Conservation (phyloP, 192 early-diverging fungal species). For the Pilaira anomala region DNA sequence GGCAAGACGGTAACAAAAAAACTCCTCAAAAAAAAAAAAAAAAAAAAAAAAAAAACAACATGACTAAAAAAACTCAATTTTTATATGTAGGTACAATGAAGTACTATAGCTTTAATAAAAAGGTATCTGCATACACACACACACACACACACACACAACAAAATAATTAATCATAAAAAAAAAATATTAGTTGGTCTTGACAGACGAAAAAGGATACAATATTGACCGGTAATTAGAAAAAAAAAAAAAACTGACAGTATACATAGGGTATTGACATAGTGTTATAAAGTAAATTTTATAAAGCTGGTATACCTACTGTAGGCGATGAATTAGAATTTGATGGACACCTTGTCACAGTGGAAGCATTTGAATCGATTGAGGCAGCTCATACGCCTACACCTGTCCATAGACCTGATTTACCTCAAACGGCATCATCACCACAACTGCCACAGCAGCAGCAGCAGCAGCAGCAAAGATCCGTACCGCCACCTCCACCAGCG, state of each 20-base stretch:
- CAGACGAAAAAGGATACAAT: conserved; percentile 41
- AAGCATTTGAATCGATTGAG: conserved; percentile 22
- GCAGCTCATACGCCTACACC: neutral
- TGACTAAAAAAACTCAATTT: conserved; percentile 1
- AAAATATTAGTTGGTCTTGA: conserved; percentile 41
- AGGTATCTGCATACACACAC: neutral
- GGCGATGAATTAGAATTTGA: conserved; percentile 56
- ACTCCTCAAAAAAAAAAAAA: too few species aligned
- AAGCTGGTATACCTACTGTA: conserved; percentile 4
- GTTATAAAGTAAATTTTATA: conserved; percentile 19
- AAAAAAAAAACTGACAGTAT: neutral
- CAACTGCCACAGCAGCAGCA: too few species aligned
- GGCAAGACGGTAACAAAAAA: conserved; percentile 59
- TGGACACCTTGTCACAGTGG: conserved; percentile 43
- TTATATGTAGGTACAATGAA: conserved; percentile 20
- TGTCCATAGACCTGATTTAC: neutral
- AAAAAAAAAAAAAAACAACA: too few species aligned
- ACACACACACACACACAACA: neutral
- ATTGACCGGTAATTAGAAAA: conserved; percentile 43
- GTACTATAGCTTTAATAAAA: conserved; percentile 27
- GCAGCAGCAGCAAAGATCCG: too few species aligned
- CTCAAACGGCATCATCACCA: too few species aligned
- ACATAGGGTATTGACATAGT: neutral
- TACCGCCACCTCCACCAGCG: too few species aligned
- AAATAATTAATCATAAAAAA: neutral